Base-by-base conservation (phyloP, 768 basidiomycete genomes). In the Pilatotrama ljubarskyi region DNA sequence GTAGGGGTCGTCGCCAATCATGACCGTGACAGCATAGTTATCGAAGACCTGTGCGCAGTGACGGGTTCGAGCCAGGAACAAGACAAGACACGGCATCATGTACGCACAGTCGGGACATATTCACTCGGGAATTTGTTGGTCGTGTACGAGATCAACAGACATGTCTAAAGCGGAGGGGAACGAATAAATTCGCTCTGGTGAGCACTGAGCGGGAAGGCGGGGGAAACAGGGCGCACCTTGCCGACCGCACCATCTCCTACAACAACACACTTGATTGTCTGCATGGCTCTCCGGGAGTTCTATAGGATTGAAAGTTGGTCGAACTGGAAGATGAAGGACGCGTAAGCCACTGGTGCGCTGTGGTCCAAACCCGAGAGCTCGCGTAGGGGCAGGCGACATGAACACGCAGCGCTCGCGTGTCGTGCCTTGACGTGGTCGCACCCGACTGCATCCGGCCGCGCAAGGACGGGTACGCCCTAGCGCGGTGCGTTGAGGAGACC, bases 1-100 rank as follows among this genome's bases (percentile, higher is more conserved):
- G 76, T 98, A 98, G 53, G 97, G 96, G 77, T 98, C 96, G 70
- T 98, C 97, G 53, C 96, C 96, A 77, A 99, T 98, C 97, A 99
- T 98, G 59, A 99, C 97, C n/a, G 96, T 98, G 63, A 98, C 97
- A 62, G 97, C 97, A 78, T 95, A 95, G 77, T 96, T 96, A 77
- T 96, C 93, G 75, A 95, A 95, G 60, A 94, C 90, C 91, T 93
- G 76, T 17, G 38, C n/a, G 47, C 38, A 37, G 35, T n/a, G 36
- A 40, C 41, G 17, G 20, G 44, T 37, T 59, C 52, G 38, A 29
- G 13, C 22, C 40, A 36, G 26, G 49, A 18, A 41, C 38, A n/a
- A 20, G 51, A 48, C 41, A 41, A 44, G 50, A 32, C 55, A 70
- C 49, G 65, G 55, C 37, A 43, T 54, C 20, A 17, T 47, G 18